Evolutionary conservation across 176 grass and related monocot genomes (phyloP).

Genomic region (Oryza glumipatula): DNA sequence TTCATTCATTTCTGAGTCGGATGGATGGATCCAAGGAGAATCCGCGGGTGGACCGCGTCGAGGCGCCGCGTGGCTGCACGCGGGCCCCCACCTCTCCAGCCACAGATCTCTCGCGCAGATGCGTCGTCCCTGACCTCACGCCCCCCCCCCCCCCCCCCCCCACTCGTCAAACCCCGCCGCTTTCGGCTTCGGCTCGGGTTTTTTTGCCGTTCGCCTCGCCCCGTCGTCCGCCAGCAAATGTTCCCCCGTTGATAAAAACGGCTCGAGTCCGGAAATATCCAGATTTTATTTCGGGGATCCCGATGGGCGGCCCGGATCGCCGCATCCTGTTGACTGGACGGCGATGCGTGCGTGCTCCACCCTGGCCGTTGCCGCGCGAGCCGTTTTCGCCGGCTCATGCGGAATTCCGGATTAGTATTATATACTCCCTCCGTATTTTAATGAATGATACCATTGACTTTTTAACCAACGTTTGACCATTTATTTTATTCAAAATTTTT

Average conservation of each 20-base stretch:
- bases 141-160: background rate
- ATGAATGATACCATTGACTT: accelerated
- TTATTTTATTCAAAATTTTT: no score
- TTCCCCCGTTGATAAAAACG: background rate
- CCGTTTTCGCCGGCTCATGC: background rate
- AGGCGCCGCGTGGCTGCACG: constrained; percentile 30
- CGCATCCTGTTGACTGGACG: background rate
- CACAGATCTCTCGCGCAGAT: background rate
- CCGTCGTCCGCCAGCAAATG: background rate
- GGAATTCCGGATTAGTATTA: no score
- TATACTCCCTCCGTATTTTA: no score
- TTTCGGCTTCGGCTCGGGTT: background rate
- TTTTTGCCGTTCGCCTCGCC: no score
- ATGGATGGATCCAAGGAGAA: constrained; percentile 15
- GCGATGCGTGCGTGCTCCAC: background rate
- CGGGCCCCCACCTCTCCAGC: background rate
- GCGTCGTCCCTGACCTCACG: constrained; percentile 10
- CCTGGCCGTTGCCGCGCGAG: no score
- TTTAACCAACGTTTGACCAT: no score
- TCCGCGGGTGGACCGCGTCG: constrained; percentile 42
- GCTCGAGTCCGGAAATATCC: constrained; percentile 46
- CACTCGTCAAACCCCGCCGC: background rate
- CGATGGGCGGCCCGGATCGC: background rate
- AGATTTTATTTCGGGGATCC: background rate
- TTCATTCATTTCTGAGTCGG: background rate